Evolutionary conservation across 352 stramenopile species (phyloP).

Genomic region (Globisporangium lucens): DNA sequence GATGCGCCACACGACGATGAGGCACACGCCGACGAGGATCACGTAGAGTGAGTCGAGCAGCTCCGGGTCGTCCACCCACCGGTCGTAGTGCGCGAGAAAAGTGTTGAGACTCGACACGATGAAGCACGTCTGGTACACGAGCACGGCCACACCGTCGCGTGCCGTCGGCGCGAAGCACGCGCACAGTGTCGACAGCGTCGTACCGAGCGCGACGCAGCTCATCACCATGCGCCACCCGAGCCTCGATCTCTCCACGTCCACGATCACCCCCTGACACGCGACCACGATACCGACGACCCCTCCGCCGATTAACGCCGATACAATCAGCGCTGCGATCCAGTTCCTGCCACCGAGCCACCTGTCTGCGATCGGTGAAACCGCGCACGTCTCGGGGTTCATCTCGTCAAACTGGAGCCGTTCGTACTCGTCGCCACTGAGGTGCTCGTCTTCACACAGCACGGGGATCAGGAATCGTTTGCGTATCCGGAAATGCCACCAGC

Average conservation of each 20-base stretch:
- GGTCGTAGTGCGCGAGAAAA: conserved; percentile 49
- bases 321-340: conserved; percentile 15
- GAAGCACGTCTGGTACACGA: conserved; percentile 54
- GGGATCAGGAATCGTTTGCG: conserved; percentile 38
- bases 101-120: conserved; percentile 56
- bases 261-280: conserved; percentile 12
- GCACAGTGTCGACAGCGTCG: conserved; percentile 30
- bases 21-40: conserved; percentile 37
- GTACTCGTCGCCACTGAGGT: conserved; percentile 21
- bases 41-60: conserved; percentile 66
- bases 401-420: conserved; percentile 20
- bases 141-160: conserved; percentile 35
- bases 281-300: conserved; percentile 17
- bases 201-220: conserved; percentile 21
- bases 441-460: conserved; percentile 10
- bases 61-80: conserved; percentile 32
- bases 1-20: conserved; percentile 57
- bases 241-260: conserved; percentile 3
- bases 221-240: conserved; percentile 32
- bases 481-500: conserved; percentile 64
- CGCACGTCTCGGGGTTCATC: conserved; percentile 27
- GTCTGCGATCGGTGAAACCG: conserved; percentile 28
- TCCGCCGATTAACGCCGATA: conserved; percentile 13
- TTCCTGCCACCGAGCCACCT: conserved; percentile 18
- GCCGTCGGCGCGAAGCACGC: conserved; percentile 38